phyloP scores from a whole-genome alignment of 306 rosid species.

The Canavalia ensiformis region DNA sequence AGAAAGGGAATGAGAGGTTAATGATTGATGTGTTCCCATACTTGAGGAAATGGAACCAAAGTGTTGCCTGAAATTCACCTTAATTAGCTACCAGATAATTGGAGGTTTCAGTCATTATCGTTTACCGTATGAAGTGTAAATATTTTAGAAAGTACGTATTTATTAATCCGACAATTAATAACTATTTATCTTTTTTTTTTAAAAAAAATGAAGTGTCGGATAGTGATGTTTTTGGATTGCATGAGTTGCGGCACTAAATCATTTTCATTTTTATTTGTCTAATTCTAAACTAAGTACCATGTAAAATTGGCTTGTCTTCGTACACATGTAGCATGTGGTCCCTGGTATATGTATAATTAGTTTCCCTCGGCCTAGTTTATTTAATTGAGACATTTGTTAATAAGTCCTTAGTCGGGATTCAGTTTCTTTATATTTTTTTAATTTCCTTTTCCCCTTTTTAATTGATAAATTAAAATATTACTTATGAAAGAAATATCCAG shows the following conservation, averaged over 20 bases:
- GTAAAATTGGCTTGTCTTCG: neutral
- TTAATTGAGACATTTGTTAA: neutral
- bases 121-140: neutral
- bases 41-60: slow-evolving; percentile 20
- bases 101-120: slow-evolving; percentile 21
- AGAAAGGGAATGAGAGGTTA: neutral
- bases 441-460: neutral
- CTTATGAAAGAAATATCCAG: neutral
- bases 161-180: neutral
- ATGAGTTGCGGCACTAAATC: neutral
- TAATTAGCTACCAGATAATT: neutral
- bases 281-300: neutral
- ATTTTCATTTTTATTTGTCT: neutral
- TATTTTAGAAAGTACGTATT: neutral
- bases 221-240: neutral
- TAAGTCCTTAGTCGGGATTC: neutral
- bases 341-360: neutral
- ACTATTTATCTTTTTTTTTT: neutral
- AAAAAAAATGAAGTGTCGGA: neutral
- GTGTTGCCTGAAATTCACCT: slow-evolving; percentile 6
- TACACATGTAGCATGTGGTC: neutral
- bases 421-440: neutral
- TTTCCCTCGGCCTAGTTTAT: neutral
- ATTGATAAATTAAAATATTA: neutral
- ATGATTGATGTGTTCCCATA: slow-evolving; percentile 25